Evolutionary conservation across 306 rosid genomes (phyloP), one percentile per base, ranked within the genome.

Genomic region (Vigna radiata): DNA sequence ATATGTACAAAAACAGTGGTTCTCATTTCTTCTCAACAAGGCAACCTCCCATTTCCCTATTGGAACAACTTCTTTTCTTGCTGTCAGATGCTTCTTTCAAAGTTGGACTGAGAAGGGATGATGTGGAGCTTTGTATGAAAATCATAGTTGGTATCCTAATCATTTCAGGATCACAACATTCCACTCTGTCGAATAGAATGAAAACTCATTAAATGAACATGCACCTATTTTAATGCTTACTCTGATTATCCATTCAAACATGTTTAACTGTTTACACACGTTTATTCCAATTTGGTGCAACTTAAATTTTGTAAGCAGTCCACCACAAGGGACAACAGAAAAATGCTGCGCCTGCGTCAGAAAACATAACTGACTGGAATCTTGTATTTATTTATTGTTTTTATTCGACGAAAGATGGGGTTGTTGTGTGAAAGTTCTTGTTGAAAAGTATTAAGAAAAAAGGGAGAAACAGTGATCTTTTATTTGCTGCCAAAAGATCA

Each of bases 221-320:
- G 19, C 72, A 36, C 36, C 11, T 49, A 49, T 33, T 81, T 69
- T 73, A 6, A 81, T 39, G 72, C 54, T 70, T 10, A 12, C 11
- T 33, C 62, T 76, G 54, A 53, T 62, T 62, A 41, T 43, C 68
- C 37, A 44, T 39, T 68, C 21, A 52, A 73, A 8, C 61, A 16
- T 44, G 58, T 55, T 63, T 33, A 29, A 18, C 59, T 63, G 56
- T 43, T 64, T 27, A 6, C 19, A 55, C 75, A 53, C 59, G 81
- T 55, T 54, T 17, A n/a, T 46, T 55, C 76, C 61, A 68, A 56
- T 12, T 77, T 77, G 70, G 76, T 58, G 81, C 27, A 68, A 77
- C 52, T 62, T 19, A 63, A 49, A 62, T 29, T 48, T 18, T 8
- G 37, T 49, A 52, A 8, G 46, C 44, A 56, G 68, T 46, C 14